Base-by-base conservation (phyloP, 2,329 filamentous ascomycete species). In the Paecilomyces variotii region DNA sequence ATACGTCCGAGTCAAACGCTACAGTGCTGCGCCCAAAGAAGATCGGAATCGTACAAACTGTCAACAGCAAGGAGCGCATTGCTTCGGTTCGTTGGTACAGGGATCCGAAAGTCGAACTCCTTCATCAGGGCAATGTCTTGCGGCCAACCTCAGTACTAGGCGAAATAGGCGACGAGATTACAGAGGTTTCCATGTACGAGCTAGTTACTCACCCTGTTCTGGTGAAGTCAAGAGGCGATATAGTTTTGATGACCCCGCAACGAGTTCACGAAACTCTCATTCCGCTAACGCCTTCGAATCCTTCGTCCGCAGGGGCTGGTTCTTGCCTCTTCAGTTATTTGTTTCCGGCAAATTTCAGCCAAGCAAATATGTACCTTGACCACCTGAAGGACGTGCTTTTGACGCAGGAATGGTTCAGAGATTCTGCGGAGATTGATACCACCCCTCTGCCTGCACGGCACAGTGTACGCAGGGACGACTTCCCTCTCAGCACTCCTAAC, bases 111-210 rank as follows among this genome's bases (percentile, higher is more conserved):
- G 64, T 79, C 19, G 68, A 74, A 53, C 60, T 79, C 9, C 62
- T 67, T 12, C 63, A 69, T n/a, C 63, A 64, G 19, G 68, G 68
- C 9, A 60, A 64, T 26, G 62, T 72, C 50, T 65, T 82, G 26
- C 69, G 76, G n/a, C 75, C 75, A 10, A 72, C 72, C 5, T 79
- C 76, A 6, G 69, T 64, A 0, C 75, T 78, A 28, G 80, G 80
- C 2, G 64, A 67, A 3, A 71, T 82, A 1, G 60, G 65, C 19
- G 72, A 77, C 26, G 61, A 64, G 4, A 64, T 73, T 30, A 79
- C 83, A 62, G 79, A 84, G 49, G 76, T 85, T 27, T 85, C 82
- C 59, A 65, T 85, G 49, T 86, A 86, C 66, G 84, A 86, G 61
- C 78, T 86, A 35, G 74, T 75, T 57, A 76, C 76, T 1, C 79